Base-by-base conservation (phyloP, 2,329 filamentous ascomycete species). In the Emergomyces orientalis region DNA sequence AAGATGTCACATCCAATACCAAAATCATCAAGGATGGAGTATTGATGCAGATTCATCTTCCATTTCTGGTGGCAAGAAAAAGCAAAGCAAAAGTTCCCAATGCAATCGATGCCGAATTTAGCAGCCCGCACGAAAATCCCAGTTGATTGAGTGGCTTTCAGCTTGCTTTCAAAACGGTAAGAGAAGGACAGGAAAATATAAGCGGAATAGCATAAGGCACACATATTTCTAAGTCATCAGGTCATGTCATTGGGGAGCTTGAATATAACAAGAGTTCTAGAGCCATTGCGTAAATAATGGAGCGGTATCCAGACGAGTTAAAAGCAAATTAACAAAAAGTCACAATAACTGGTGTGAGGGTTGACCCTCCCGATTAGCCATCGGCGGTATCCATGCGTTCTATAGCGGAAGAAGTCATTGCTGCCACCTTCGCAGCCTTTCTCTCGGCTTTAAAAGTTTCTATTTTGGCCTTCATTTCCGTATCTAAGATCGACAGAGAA, bases 391-490 rank as follows among this genome's bases (percentile, higher is more conserved):
- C 76, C 76, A 78, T 78, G 39, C 60, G 63, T 30, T 76, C 73
- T 19, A 58, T 25, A 56, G 62, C 63, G 61, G 65, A 30, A 51
- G 64, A 60, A 63, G 65, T 59, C 61, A 64, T 62, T 65, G 65
- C 67, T 65, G 63, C 69, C 56, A 67, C 68, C 66, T 76, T 80
- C 66, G 75, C 76, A 39, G 79, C 76, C 66, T 80, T 78, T 70
- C 79, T 79, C 70, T 86, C 81, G 2, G 77, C 76, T 69, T 82
- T 85, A 76, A 85, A 88, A 1, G 76, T 78, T 65, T 82, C 78
- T 66, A 88, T 88, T 73, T 82, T 80, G 54, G 79, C 79, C 70
- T 84, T 84, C 67, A 88, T 74, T 57, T 84, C 82, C 39, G 75
- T 77, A 67, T 82, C 77, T 80, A 64, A 27, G 9, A 34, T 45